Evolutionary conservation across 225 moss, liverwort and hornwort genomes (phyloP).

Genomic region (Physcomitrium patens): DNA sequence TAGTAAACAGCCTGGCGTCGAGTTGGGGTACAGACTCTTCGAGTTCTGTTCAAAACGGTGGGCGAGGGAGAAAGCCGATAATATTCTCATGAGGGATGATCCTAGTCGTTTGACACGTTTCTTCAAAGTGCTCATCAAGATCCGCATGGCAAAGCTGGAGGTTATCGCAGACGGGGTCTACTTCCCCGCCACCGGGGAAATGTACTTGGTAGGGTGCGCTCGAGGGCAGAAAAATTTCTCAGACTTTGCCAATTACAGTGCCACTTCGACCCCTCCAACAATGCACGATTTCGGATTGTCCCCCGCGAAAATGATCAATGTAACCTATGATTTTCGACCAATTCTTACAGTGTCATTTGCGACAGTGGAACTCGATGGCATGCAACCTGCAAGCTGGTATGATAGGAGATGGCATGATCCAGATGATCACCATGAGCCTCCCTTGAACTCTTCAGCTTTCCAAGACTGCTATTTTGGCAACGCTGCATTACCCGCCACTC

Average conservation of each 20-base stretch:
- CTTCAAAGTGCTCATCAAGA: conserved; percentile 9
- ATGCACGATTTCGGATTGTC: too few species aligned
- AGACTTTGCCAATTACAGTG: too few species aligned
- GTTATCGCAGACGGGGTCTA: conserved; percentile 33
- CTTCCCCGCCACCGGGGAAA: conserved; percentile 14
- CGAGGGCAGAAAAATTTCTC: neutral
- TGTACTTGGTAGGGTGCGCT: conserved; percentile 40
- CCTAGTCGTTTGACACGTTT: neutral
- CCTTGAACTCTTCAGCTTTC: neutral
- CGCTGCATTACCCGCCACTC: conserved; percentile 31
- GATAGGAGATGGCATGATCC: too few species aligned
- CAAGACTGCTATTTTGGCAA: conserved; percentile 24
- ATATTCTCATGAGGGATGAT: conserved; percentile 14
- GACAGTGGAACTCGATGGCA: too few species aligned
- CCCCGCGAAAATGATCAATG: too few species aligned
- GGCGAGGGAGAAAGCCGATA: neutral
- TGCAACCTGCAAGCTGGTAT: too few species aligned
- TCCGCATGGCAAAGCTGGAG: rapidly evolving
- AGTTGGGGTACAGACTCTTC: too few species aligned
- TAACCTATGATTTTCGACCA: too few species aligned
- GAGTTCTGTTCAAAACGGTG: neutral
- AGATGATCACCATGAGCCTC: too few species aligned
- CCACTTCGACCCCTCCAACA: too few species aligned
- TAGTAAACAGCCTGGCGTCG: rapidly evolving
- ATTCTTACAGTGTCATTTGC: too few species aligned